phyloP scores from a whole-genome alignment of 495 filamentous ascomycete genomes.

The Glonium stellatum region DNA sequence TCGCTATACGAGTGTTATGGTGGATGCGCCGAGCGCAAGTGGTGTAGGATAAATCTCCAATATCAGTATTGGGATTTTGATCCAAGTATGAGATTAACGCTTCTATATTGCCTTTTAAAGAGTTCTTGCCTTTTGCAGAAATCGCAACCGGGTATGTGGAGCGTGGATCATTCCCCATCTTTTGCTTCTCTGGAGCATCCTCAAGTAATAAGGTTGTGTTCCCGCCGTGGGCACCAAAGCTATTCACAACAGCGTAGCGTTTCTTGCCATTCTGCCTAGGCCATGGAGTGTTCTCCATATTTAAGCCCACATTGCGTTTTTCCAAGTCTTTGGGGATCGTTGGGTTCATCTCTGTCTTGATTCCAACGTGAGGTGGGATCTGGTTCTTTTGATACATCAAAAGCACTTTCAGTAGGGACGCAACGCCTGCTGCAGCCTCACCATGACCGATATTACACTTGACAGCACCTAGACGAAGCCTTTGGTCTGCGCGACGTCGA shows the following conservation, averaged over 20 bases:
- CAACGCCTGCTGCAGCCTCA: constrained; percentile 33
- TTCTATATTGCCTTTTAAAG: constrained; percentile 3
- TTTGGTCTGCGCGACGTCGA: too few relatives aligned
- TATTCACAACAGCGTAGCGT: constrained; percentile 42
- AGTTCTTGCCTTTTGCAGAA: constrained; percentile 44
- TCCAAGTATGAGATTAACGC: constrained; percentile 10
- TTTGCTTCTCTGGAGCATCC: constrained; percentile 36
- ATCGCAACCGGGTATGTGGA: constrained; percentile 48
- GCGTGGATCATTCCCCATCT: constrained; percentile 41
- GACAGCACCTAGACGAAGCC: constrained; percentile 31
- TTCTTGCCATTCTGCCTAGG: too few relatives aligned
- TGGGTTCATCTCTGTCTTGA: constrained; percentile 40
- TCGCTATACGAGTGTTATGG: constrained; percentile 18
- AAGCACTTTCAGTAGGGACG: constrained; percentile 35
- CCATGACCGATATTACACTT: constrained; percentile 37
- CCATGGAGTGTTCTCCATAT: constrained; percentile 29
- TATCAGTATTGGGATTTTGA: constrained; percentile 9
- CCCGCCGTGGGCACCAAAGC: constrained; percentile 57
- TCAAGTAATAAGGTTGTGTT: constrained; percentile 53
- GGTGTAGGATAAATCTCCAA: constrained; percentile 22
- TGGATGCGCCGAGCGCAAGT: constrained; percentile 26
- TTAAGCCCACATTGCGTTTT: constrained; percentile 35
- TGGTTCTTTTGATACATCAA: constrained; percentile 36
- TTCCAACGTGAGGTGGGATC: constrained; percentile 36
- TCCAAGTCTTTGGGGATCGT: constrained; percentile 25